These are phyloP conservation scores for Tylopilus orsonianus DNA, from an alignment of 1,284 basidiomycete species.

Conservation along the genomic window DNA sequence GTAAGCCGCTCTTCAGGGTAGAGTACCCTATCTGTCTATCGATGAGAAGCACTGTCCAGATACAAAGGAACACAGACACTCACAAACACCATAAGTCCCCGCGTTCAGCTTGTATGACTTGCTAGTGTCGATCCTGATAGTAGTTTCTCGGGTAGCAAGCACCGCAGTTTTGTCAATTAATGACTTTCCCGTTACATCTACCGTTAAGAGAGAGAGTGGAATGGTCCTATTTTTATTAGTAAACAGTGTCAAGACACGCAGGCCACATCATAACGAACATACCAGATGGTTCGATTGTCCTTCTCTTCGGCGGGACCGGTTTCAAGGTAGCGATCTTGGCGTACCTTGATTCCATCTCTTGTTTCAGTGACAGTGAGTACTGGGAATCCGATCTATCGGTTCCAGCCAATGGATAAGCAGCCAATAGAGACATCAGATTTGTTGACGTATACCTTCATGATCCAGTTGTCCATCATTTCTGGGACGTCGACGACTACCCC, in stretches of 20 bases:
- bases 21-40: conserved; percentile 75
- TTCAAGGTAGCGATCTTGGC: conserved; percentile 92
- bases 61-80: conserved; percentile 33
- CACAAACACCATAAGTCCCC: conserved; percentile 87
- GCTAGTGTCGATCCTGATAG: conserved; percentile 67
- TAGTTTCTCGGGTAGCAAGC: conserved; percentile 70
- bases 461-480: conserved; percentile 91
- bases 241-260: background rate
- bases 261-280: conserved; percentile 16
- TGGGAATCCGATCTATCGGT: conserved; percentile 74
- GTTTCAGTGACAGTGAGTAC: conserved; percentile 86
- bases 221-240: conserved; percentile 54
- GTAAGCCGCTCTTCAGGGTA: conserved; percentile 83
- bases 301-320: conserved; percentile 77
- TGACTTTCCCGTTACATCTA: conserved; percentile 57
- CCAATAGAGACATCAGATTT: background rate
- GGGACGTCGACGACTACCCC: conserved; percentile 58
- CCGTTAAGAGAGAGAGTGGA: conserved; percentile 77
- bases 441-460: conserved; percentile 61
- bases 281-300: conserved; percentile 93
- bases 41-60: conserved; percentile 2
- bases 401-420: conserved; percentile 1
- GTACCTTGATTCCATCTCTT: conserved; percentile 66
- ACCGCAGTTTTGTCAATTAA: conserved; percentile 65
- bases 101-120: conserved; percentile 88